Percentiles rank a stretch among this genome's conserved stretches.
phyloP scores from a whole-genome alignment of 352 stramenopile species.

The Salisapilia sapeloensis region DNA sequence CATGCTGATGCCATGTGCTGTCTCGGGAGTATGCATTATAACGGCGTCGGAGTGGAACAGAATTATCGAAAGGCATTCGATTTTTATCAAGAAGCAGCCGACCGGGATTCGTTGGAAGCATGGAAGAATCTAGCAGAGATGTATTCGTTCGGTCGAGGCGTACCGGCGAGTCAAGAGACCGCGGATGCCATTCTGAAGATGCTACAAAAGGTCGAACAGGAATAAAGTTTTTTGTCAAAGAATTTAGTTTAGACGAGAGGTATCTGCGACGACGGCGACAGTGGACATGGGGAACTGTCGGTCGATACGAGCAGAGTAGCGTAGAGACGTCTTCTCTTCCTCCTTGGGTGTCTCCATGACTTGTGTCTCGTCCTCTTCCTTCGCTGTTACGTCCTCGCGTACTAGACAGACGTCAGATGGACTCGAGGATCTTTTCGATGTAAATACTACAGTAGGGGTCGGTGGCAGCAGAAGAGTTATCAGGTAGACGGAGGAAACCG shows the following conservation, averaged over 20 bases:
- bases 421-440: background rate
- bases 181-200: conserved; percentile 77
- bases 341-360: conserved; percentile 1
- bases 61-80: conserved; percentile 69
- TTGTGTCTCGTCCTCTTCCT: conserved; percentile 1
- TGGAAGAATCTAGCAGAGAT: conserved; percentile 84
- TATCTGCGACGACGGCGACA: conserved; percentile 40
- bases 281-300: conserved; percentile 64
- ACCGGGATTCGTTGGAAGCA: conserved; percentile 66
- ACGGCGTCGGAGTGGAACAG: conserved; percentile 39
- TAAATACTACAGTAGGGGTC: conserved; percentile 44
- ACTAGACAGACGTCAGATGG: background rate
- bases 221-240: too few species aligned
- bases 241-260: too few species aligned
- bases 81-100: conserved; percentile 76
- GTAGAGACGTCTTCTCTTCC: background rate
- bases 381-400: conserved; percentile 1
- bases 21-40: conserved; percentile 68
- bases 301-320: conserved; percentile 24
- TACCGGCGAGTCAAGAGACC: conserved; percentile 61
- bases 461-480: conserved; percentile 50
- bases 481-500: conserved; percentile 61
- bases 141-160: conserved; percentile 57
- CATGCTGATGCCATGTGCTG: conserved; percentile 61
- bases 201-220: conserved; percentile 41